A percentile compares a stretch with the other conserved stretches of the same genome.
Conservation (phyloP, 1,139 yeast species). For the Pichia sp. region DNA sequence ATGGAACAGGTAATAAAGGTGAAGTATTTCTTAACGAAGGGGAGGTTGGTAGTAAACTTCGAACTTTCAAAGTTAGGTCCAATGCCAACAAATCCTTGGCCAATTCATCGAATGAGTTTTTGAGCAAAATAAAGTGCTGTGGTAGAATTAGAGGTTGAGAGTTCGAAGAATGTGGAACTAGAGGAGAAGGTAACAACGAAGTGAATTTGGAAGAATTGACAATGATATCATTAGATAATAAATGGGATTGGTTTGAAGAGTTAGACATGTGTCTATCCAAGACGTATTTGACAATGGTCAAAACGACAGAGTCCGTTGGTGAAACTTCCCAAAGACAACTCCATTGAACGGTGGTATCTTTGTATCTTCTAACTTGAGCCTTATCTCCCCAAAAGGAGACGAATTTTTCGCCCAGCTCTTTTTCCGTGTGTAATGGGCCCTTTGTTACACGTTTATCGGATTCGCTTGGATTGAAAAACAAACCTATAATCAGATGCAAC, state of each 20-base stretch:
- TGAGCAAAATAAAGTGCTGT: slow-evolving; percentile 48
- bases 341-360: slow-evolving; percentile 83
- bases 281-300: slow-evolving; percentile 60
- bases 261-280: slow-evolving; percentile 53
- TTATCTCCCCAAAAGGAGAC: slow-evolving; percentile 85
- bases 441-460: slow-evolving; percentile 77
- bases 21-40: slow-evolving; percentile 72
- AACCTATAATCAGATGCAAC: slow-evolving; percentile 48
- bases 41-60: slow-evolving; percentile 69
- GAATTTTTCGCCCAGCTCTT: slow-evolving; percentile 58
- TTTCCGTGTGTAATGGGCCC: slow-evolving; percentile 65
- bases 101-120: slow-evolving; percentile 63
- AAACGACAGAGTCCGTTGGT: slow-evolving; percentile 58
- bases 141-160: slow-evolving; percentile 50
- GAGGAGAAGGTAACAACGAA: slow-evolving; percentile 54
- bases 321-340: slow-evolving; percentile 74
- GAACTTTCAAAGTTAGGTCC: slow-evolving; percentile 63
- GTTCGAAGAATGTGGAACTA: slow-evolving; percentile 48
- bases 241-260: slow-evolving; percentile 29
- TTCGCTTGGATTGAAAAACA: slow-evolving; percentile 67
- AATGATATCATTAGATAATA: slow-evolving; percentile 39
- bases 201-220: slow-evolving; percentile 46
- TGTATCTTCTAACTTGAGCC: slow-evolving; percentile 83
- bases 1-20: slow-evolving; percentile 75
- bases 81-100: slow-evolving; percentile 49